Base-by-base conservation (phyloP, 257 asterid species). In the Gynochthodes officinalis region DNA sequence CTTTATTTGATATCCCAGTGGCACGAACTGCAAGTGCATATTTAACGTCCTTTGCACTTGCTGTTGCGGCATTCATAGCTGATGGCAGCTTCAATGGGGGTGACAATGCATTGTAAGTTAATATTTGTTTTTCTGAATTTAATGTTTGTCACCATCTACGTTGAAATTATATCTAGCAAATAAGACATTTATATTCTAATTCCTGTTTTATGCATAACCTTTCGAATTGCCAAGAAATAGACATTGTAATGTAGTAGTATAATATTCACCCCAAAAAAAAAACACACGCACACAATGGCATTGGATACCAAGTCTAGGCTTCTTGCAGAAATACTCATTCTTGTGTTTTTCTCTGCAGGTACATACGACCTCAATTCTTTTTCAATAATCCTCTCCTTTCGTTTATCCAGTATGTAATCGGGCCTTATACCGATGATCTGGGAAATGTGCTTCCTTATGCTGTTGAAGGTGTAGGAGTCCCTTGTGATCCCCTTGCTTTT, bases 401-500 rank as follows among this genome's bases (percentile, higher is more conserved):
- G 40, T 93, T 90, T 72, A 85, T 93, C 52, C 96, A 93, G 84
- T 93, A 89, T 21, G 97, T 90, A 50, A 67, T 89, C 7, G 97
- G 98, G 53, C 97, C 98, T 25, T 93, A 93, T 75, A 62, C 96
- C 3, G 98, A 93, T 44, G 97, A 93, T 76, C 90, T 93, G 37
- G 97, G 96, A 40, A 90, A 89, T 48, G 96, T 93, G 77, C 84
- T 92, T 48, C 98, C 98, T 5, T 87, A 90, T 74, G 98, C 98
- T 15, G 98, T 92, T 69, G 93, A 89, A 85, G 98, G 98, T 19
- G 91, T 92, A 13, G 98, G 98, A 58, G 98, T 90, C 72, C 98
- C 98, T n/a, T 93, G 88, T 12, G 97, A 92, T 70, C 98, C 98
- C 37, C 97, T 92, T 64, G 98, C 98, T 52, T 92, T 92, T 76